Evolutionary conservation across 345 rosid species (phyloP).

Genomic region (Capsella bursapastoris): DNA sequence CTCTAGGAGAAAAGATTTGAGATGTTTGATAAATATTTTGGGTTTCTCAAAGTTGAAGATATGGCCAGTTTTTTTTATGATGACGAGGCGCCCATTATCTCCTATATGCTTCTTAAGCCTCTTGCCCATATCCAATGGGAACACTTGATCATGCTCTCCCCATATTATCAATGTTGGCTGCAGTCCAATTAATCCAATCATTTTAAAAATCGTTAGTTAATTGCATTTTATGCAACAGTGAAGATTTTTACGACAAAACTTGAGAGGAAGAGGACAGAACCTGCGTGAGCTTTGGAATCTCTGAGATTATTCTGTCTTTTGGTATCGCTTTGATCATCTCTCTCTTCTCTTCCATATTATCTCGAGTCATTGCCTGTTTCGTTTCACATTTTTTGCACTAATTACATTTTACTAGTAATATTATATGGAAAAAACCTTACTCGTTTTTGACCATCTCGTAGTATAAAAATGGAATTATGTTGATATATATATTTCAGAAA

Average conservation of each 20-base stretch:
- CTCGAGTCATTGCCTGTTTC: conserved; percentile 57
- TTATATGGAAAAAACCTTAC: not conserved
- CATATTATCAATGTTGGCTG: conserved; percentile 76
- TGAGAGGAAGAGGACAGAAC: conserved; percentile 29
- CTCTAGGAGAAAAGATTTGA: conserved; percentile 60
- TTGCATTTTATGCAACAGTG: not conserved
- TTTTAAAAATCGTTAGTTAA: no score
- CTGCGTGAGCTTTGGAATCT: conserved; percentile 61
- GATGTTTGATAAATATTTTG: conserved; percentile 49
- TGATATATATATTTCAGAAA: not conserved
- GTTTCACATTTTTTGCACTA: not conserved
- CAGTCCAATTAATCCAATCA: not conserved
- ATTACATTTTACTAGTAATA: not conserved
- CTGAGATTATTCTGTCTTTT: conserved; percentile 54
- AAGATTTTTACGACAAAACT: not conserved
- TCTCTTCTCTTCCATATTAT: conserved; percentile 57
- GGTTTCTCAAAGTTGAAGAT: conserved; percentile 65
- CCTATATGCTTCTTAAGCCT: conserved; percentile 77
- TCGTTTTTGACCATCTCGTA: not conserved
- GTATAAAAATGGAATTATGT: not conserved
- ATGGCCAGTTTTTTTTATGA: conserved; percentile 72
- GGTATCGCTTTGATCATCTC: conserved; percentile 63
- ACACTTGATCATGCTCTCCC: conserved; percentile 82
- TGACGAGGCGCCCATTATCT: conserved; percentile 56
- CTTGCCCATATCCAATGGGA: conserved; percentile 67